A percentile compares a stretch with the other conserved stretches of the same genome.
phyloP scores from a whole-genome alignment of 495 filamentous ascomycete species.

The Neohortaea acidophila region DNA sequence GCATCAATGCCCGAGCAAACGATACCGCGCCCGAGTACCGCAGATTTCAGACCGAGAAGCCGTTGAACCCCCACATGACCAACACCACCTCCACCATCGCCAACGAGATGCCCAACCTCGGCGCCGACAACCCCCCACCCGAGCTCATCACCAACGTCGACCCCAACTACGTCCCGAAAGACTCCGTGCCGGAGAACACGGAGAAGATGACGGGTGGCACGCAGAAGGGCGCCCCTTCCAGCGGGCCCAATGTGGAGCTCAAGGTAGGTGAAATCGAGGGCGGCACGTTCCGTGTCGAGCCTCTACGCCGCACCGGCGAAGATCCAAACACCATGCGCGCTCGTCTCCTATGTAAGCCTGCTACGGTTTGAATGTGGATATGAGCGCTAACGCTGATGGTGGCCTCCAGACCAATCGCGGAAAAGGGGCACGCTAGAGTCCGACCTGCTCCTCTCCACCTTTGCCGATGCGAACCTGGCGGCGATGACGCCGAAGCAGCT shows the following conservation, averaged over 20 bases:
- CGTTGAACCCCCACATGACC: conserved; percentile 45
- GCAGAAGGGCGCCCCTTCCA: conserved; percentile 32
- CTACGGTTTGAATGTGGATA: conserved; percentile 3
- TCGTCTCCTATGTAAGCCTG: conserved; percentile 67
- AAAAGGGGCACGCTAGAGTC: conserved; percentile 93
- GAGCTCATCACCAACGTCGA: conserved; percentile 45
- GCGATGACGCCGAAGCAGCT: conserved; percentile 61
- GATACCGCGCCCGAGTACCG: conserved; percentile 35
- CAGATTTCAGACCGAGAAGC: conserved; percentile 38
- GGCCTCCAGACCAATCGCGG: conserved; percentile 67
- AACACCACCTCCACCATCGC: conserved; percentile 50
- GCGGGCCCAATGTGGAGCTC: conserved; percentile 49
- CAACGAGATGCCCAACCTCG: conserved; percentile 45
- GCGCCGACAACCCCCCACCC: conserved; percentile 41
- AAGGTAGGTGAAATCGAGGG: conserved; percentile 85
- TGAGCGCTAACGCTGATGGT: conserved; percentile 8
- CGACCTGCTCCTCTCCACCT: conserved; percentile 90
- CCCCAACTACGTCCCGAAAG: conserved; percentile 40
- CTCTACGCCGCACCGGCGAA: conserved; percentile 64
- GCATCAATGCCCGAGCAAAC: conserved; percentile 14
- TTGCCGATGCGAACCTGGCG: conserved; percentile 63
- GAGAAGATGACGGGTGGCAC: conserved; percentile 49
- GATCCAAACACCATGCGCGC: conserved; percentile 71
- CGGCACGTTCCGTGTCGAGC: conserved; percentile 78
- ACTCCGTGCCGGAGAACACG: conserved; percentile 38